Conservation (phyloP, 306 rosid genomes). For the Cucumis cinereus region DNA sequence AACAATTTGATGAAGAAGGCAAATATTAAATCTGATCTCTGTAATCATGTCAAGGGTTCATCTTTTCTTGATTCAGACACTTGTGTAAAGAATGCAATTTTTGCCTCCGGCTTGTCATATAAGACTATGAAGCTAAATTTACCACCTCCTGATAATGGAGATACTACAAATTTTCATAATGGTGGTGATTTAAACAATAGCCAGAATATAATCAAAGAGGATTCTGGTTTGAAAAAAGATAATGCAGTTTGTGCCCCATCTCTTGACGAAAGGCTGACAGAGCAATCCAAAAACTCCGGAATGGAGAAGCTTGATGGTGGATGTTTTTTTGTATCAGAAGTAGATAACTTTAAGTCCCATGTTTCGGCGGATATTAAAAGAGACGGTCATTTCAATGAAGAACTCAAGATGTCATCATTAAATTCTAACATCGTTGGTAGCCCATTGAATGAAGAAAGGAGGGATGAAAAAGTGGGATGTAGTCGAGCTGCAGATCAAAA, state of each 20-base stretch:
- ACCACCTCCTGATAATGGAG: constrained; percentile 9
- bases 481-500: constrained; percentile 10
- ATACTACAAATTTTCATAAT: background rate
- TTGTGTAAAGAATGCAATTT: constrained; percentile 6
- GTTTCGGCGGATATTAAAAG: constrained; percentile 17
- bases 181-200: constrained; percentile 4
- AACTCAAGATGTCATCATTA: constrained; percentile 25
- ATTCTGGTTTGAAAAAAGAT: constrained; percentile 1
- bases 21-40: background rate
- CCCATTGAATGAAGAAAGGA: constrained; percentile 14
- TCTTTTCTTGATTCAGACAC: constrained; percentile 14
- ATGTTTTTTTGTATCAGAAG: constrained; percentile 12
- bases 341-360: constrained; percentile 2
- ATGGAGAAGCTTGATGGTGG: constrained; percentile 3
- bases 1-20: constrained; percentile 8
- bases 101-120: constrained; percentile 18
- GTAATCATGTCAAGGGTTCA: constrained; percentile 5
- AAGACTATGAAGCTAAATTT: constrained; percentile 9
- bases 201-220: constrained; percentile 6
- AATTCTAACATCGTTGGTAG: constrained; percentile 18
- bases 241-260: background rate
- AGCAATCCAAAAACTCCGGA: constrained; percentile 7
- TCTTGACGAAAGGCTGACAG: background rate
- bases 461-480: constrained; percentile 7
- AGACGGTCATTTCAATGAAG: constrained; percentile 20